A percentile compares a stretch with the other conserved stretches of the same genome.
Conservation (phyloP, 306 rosid species). For the Hylodesmum podocarpum region DNA sequence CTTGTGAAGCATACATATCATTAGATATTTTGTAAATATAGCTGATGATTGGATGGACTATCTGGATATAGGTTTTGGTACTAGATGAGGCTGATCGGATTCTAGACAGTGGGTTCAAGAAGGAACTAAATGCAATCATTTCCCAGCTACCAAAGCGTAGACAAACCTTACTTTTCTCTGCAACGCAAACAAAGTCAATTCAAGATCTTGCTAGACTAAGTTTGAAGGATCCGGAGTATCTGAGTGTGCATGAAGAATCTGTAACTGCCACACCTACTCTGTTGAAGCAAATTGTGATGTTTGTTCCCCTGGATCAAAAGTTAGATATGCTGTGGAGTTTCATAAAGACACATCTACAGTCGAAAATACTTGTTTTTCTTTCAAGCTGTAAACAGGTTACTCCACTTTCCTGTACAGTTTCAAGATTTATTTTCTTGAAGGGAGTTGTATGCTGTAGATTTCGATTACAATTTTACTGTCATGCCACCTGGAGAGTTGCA, state of each 20-base stretch:
- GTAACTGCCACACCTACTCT: slow-evolving; percentile 76
- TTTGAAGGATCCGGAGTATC: slow-evolving; percentile 95
- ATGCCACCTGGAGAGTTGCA: not conserved
- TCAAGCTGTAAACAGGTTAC: slow-evolving; percentile 87
- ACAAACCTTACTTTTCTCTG: slow-evolving; percentile 92
- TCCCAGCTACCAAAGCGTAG: slow-evolving; percentile 86
- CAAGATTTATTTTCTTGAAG: not conserved
- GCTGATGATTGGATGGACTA: slow-evolving; percentile 43
- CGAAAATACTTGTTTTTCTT: slow-evolving; percentile 77
- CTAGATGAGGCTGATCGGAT: slow-evolving; percentile 96
- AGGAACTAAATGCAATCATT: slow-evolving; percentile 71
- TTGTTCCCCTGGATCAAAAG: slow-evolving; percentile 77
- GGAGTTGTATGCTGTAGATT: slow-evolving; percentile 3
- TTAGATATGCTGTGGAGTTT: slow-evolving; percentile 93
- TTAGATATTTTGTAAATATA: not conserved
- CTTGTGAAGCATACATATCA: not conserved
- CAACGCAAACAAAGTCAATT: slow-evolving; percentile 85
- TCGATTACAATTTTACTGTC: not conserved
- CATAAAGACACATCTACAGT: slow-evolving; percentile 81
- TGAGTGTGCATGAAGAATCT: slow-evolving; percentile 88
- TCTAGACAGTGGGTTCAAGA: slow-evolving; percentile 82
- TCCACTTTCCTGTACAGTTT: slow-evolving; percentile 1
- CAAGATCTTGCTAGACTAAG: slow-evolving; percentile 94
- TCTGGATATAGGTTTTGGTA: slow-evolving; percentile 74
- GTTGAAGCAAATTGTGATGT: slow-evolving; percentile 75